Base-by-base conservation (phyloP, 2,329 filamentous ascomycete genomes). In the Amauroascus verrucosus region DNA sequence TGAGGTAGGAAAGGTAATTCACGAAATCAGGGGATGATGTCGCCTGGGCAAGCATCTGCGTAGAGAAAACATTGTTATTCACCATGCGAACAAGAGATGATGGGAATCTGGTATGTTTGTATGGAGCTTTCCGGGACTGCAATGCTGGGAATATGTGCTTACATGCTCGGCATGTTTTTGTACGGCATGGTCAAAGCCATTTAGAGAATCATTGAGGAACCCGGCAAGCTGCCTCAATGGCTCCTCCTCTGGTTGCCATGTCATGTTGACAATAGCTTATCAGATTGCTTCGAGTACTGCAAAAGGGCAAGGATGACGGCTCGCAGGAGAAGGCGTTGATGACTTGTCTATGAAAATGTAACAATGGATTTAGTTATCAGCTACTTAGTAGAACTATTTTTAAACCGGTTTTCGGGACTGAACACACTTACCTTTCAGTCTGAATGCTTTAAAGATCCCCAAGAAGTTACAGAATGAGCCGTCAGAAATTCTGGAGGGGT, bases 1-100 rank as follows among this genome's bases (percentile, higher is more conserved):
- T 88, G 58, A 98, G 80, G 70, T 86, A 96, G 61, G 88, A 86
- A 43, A 98, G 83, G 70, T 98, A 98, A 73, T 97, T 97, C 75
- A 94, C 91, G 75, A 96, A 87, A 69, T 97, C 91, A 47, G 90
- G 90, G 9, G 87, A 93, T 50, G 77, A 74, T 68, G 88, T 94
- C 57, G 91, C 93, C 73, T 95, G 86, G 60, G 82, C 78, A 63
- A 98, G 86, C 88, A 97, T 94, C 93, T 97, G 63, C 54, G 18
- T 24, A 22, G 32, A 20, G 20, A 14, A 8, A 11, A 32, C 9
- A 37, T 32, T 46, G 8, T 16, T 40, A 18, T 22, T 38, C 35
- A 37, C 13, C 37, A 22, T 30, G 13, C 20, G 13, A 43, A 9
- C 22, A 41, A 33, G 43, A 41, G 16, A 45, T 13, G 20, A 11